These are phyloP conservation scores for Adansonia madagascariensis DNA, from an alignment of 441 rosid species.

Conservation along the genomic window DNA sequence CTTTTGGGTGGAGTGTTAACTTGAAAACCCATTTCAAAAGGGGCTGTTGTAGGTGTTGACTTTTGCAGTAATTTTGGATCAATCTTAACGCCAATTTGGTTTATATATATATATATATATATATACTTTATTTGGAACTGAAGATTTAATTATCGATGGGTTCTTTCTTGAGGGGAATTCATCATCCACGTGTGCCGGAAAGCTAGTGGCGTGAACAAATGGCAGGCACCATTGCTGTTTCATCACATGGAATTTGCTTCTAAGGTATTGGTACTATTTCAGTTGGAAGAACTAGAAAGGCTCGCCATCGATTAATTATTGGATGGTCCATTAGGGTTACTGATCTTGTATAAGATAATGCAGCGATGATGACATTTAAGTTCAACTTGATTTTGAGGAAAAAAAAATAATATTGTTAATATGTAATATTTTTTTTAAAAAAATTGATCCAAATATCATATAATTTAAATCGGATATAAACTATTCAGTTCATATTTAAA, in stretches of 20 bases:
- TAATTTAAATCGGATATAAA: no score
- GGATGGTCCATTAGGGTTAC: background rate
- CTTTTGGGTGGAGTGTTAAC: slow-evolving; percentile 11
- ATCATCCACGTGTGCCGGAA: background rate
- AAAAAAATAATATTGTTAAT: no score
- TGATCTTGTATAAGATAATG: background rate
- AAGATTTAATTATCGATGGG: no score
- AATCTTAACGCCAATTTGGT: no score
- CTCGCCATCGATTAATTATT: background rate
- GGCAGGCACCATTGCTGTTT: background rate
- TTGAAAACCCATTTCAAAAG: background rate
- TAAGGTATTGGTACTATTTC: background rate
- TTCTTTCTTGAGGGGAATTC: background rate
- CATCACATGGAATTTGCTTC: background rate
- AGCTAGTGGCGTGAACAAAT: background rate
- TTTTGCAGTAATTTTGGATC: background rate
- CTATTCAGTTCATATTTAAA: no score
- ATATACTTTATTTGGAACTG: no score
- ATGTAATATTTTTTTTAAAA: no score
- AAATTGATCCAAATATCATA: no score
- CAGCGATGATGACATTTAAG: no score
- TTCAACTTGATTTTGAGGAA: no score
- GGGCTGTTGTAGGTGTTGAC: background rate
- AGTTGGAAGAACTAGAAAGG: background rate
- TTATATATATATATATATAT: no score